Percentiles rank a stretch among this genome's conserved stretches.
Conservation (phyloP, 1,139 yeast species). For the Blastobotrys malaysiensis region DNA sequence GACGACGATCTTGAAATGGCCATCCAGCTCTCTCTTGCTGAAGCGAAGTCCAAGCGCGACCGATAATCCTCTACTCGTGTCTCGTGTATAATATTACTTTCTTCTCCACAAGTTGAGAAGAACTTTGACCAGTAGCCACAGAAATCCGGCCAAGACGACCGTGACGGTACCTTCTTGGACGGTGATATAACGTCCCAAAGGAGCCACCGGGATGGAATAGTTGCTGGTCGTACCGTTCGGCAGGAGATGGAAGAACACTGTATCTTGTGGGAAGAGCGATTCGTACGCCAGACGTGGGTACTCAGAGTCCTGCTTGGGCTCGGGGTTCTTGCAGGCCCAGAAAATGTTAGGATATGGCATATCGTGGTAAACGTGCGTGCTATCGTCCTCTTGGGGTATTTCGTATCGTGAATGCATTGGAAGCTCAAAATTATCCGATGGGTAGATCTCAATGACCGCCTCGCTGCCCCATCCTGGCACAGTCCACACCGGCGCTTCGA, state of each 20-base stretch:
- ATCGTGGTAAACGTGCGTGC: conserved; percentile 3
- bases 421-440: conserved; percentile 31
- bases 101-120: conserved; percentile 9
- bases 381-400: conserved; percentile 32
- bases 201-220: conserved; percentile 38
- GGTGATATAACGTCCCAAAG: conserved; percentile 24
- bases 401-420: conserved; percentile 48
- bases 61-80: too few relatives aligned
- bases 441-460: conserved; percentile 35
- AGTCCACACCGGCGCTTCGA: conserved; percentile 46
- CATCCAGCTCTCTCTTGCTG: conserved; percentile 11
- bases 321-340: conserved; percentile 43
- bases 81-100: neutral
- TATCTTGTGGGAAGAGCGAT: conserved; percentile 41
- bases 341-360: conserved; percentile 41
- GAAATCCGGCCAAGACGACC: conserved; percentile 30
- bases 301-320: conserved; percentile 28
- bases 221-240: conserved; percentile 11
- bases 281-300: conserved; percentile 39
- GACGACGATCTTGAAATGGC: conserved; percentile 17
- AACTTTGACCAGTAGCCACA: conserved; percentile 33
- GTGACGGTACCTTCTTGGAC: conserved; percentile 33
- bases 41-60: neutral
- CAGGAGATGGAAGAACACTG: conserved; percentile 36
- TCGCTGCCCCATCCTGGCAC: conserved; percentile 44